phyloP scores from a whole-genome alignment of 331 rosid species.

The Stylosanthes scabra region DNA sequence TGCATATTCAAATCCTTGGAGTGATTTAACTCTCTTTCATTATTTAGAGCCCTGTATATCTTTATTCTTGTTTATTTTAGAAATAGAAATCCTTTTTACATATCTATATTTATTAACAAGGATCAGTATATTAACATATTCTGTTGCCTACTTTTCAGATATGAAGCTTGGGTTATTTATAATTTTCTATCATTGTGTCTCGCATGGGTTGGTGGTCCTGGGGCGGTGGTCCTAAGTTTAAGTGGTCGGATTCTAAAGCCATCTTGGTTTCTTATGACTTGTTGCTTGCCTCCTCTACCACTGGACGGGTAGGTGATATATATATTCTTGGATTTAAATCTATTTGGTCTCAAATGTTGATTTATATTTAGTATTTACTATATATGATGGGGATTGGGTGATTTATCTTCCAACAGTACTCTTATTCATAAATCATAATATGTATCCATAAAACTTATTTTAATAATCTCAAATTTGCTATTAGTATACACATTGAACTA shows the following conservation, averaged over 20 bases:
- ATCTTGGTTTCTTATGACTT: conserved; percentile 77
- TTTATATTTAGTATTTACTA: neutral
- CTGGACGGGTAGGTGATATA: conserved; percentile 78
- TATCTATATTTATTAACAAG: conserved; percentile 16
- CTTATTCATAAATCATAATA: too few relatives aligned
- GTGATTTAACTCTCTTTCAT: conserved; percentile 16
- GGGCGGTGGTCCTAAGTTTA: conserved; percentile 90
- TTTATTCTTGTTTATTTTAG: conserved; percentile 1
- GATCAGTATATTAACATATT: neutral
- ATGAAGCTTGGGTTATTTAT: conserved; percentile 97
- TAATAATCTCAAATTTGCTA: too few relatives aligned
- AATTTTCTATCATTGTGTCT: conserved; percentile 82
- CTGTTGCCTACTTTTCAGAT: conserved; percentile 57
- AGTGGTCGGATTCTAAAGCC: conserved; percentile 85
- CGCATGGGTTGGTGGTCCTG: conserved; percentile 99
- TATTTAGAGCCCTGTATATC: neutral
- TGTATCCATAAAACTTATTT: too few relatives aligned
- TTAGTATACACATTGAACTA: too few relatives aligned
- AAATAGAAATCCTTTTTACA: conserved; percentile 4
- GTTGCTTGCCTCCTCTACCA: conserved; percentile 80
- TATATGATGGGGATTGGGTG: too few relatives aligned
- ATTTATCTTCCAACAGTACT: too few relatives aligned
- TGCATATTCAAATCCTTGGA: neutral
- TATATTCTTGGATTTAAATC: conserved; percentile 7
- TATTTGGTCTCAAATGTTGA: neutral